Base-by-base conservation (phyloP, 257 asterid genomes). In the Haberlea rhodopensis region DNA sequence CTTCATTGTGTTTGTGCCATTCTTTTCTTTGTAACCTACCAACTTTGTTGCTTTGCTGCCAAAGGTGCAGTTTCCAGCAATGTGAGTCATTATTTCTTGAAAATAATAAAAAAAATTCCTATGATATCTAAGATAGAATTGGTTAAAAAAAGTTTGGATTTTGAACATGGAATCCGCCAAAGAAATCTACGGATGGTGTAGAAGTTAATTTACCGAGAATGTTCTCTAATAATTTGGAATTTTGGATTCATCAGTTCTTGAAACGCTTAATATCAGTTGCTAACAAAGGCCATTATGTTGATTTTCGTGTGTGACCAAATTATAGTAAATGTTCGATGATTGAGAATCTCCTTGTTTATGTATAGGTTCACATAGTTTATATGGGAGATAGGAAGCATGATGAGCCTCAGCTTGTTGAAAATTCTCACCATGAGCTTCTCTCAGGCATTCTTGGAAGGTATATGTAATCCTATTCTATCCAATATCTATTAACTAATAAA, bases 331-430 rank as follows among this genome's bases (percentile, higher is more conserved):
- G 60, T 6, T 23, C 45, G 3, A 10, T 27, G 27, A 4, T 28
- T 48, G 63, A 19, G 40, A 26, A 52, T 19, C n/a, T 49, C 2
- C n/a, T 66, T 32, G 27, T 11, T 49, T 40, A 18, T n/a, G 0
- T 62, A 31, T 73, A 76, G 80, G 80, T 69, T 62, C 72, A 76
- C 63, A 66, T 76, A 60, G 80, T 76, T 61, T 76, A 71, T 67
- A 49, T 76, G 80, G 80, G 74, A 62, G 71, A 32, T 20, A 63
- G 71, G 63, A 61, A 55, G 45, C 66, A 68, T 63, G 69, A 52
- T 49, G 67, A 46, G 51, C 63, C 73, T 56, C 64, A 71, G 21
- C 63, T 61, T 75, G 63, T 66, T 22, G 62, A 71, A 53, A 46
- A 67, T 51, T 49, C 74, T 15, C 81, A 71, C 71, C 71, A 71